These are phyloP conservation scores for Corymbia citriodora DNA, from an alignment of 441 rosid genomes.

Conservation along the genomic window DNA sequence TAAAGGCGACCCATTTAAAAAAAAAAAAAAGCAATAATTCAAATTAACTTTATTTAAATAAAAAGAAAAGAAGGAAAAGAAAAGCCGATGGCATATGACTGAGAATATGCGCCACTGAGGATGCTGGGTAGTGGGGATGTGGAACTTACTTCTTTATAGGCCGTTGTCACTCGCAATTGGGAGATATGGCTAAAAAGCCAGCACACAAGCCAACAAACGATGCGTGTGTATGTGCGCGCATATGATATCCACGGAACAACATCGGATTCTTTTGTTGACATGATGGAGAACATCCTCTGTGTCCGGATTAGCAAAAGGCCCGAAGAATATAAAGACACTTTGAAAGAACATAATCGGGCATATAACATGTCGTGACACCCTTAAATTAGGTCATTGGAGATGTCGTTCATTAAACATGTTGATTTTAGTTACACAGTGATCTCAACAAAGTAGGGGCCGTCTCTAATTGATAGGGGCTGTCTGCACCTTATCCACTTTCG, in stretches of 20 bases:
- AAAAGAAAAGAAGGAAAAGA: rapidly evolving
- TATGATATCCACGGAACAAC: not conserved
- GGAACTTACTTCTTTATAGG: not conserved
- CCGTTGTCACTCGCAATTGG: not conserved
- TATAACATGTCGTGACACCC: not conserved
- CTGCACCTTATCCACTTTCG: too few species aligned
- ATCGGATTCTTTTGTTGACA: not conserved
- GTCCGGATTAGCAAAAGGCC: not conserved
- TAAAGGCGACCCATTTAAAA: not conserved
- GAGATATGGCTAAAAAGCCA: not conserved
- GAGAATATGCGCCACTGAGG: not conserved
- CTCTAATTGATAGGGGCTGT: not conserved
- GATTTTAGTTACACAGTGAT: not conserved
- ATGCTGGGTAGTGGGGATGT: not conserved
- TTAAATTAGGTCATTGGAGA: not conserved
- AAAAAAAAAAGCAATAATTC: not conserved
- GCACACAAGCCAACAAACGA: not conserved
- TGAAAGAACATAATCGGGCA: not conserved
- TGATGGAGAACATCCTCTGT: not conserved
- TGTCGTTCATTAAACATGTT: not conserved
- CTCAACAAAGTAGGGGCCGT: not conserved
- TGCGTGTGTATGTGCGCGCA: not conserved
- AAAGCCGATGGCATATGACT: not conserved
- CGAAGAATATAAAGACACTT: not conserved
- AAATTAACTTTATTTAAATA: not conserved